Evolutionary conservation across 1,284 basidiomycete genomes (phyloP).

Genomic region (Rhodotorula mucilaginosa): DNA sequence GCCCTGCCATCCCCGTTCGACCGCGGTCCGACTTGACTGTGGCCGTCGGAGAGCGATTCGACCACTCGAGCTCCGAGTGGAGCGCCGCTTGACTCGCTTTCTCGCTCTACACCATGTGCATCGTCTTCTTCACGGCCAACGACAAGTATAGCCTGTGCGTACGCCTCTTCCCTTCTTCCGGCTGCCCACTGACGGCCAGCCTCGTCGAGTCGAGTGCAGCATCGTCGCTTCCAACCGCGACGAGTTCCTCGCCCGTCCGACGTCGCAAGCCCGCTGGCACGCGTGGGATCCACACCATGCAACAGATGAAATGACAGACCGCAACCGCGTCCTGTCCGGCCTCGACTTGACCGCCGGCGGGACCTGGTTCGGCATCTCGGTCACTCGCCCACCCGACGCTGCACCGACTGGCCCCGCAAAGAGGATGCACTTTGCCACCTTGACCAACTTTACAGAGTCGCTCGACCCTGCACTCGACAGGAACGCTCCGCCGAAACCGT

Average conservation of each 20-base stretch:
- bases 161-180: background rate
- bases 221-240: conserved; percentile 42
- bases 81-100: background rate
- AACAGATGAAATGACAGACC: background rate
- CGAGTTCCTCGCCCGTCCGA: conserved; percentile 42
- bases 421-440: conserved; percentile 34
- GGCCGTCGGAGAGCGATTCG: no score
- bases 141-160: conserved; percentile 26
- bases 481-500: conserved; percentile 1
- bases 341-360: conserved; percentile 42
- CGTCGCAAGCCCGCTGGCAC: conserved; percentile 34
- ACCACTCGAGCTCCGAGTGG: no score
- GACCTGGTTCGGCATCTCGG: conserved; percentile 41
- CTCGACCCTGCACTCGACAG: conserved; percentile 4
- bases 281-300: conserved; percentile 4
- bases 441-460: conserved; percentile 44
- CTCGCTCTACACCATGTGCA: conserved; percentile 29
- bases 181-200: background rate
- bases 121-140: conserved; percentile 27
- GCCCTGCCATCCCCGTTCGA: background rate
- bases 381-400: background rate
- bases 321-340: conserved; percentile 30
- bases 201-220: conserved; percentile 9
- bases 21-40: no score
- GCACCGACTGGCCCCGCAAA: background rate